Percentiles rank a stretch among this genome's conserved stretches.
Conservation (phyloP, 2,329 filamentous ascomycete genomes). For the Lomentospora prolificans region DNA sequence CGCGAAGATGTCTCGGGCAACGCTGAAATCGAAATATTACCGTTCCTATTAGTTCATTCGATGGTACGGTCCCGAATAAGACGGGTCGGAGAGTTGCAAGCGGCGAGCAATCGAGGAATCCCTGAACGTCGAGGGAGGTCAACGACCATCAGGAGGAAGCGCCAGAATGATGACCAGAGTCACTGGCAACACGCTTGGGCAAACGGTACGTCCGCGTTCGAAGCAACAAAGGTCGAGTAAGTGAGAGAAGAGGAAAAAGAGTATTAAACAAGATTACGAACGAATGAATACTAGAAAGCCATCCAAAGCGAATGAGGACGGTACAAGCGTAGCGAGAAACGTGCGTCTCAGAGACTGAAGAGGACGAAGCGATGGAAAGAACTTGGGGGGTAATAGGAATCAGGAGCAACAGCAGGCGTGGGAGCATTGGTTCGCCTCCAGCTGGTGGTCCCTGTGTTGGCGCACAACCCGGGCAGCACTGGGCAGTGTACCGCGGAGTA, state of each 20-base stretch:
- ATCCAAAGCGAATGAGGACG: constrained; percentile 2
- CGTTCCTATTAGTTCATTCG: background rate
- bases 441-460: too few species aligned
- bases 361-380: background rate
- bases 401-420: background rate
- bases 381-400: background rate
- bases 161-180: background rate
- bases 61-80: background rate
- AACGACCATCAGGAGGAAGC: background rate
- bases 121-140: background rate
- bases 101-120: background rate
- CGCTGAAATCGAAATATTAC: background rate
- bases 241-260: background rate
- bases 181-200: background rate
- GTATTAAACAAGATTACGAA: constrained; percentile 3
- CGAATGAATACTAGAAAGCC: background rate
- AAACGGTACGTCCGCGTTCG: background rate
- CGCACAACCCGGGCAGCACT: background rate
- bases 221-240: constrained; percentile 8
- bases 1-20: background rate
- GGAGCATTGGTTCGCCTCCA: background rate
- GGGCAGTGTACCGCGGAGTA: background rate
- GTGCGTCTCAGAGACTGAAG: background rate
- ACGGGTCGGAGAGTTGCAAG: background rate
- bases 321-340: background rate